Base-by-base conservation (phyloP, 495 filamentous ascomycete species). In the Haplographium delicatum region DNA sequence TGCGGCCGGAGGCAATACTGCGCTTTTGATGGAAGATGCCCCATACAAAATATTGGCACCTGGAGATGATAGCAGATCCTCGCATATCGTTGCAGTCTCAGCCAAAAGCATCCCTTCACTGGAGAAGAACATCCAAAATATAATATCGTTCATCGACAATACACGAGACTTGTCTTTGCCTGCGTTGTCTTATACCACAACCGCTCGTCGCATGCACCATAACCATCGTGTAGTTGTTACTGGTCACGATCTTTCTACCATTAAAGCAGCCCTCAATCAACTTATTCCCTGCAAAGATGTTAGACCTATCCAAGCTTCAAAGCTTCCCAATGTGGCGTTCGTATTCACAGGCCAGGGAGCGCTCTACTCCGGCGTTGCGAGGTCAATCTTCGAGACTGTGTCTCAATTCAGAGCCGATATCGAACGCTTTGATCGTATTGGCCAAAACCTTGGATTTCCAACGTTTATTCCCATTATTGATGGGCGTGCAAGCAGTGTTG, bases 171-270 rank as follows among this genome's bases (percentile, higher is more conserved):
- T 74, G 1, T 66, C 72, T 0, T 63, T 89, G 3, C 61, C 70
- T 0, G 64, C 75, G 35, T 65, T 91, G 4, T 81, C 89, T 7
- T 94, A 91, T 62, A 88, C 86, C 5, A 86, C 84, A 1, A 91
- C 88, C 4, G 88, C 89, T 28, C 78, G 88, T 49, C 83, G 83
- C 18, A 79, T 84, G n/a, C 88, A 91, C 54, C 82, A 91, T 58
- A 75, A 79, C 35, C 82, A 81, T 70, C 82, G 88, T 31, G 74
- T 85, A 49, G 75, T 74, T 40, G 72, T 86, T 20, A 64, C 70
- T 8, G 83, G 74, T 11, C 15, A 23, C 1, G 19, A 28, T 23
- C 4, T 50, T 2, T 4, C 20, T 4, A 22, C 26, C 10, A 28
- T 52, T 8, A 44, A 22, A n/a, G n/a, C 24, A 2, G 3, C 9